Evolutionary conservation across 139 green algal genomes (phyloP).

Genomic region (Astrephomene gubernaculifera): DNA sequence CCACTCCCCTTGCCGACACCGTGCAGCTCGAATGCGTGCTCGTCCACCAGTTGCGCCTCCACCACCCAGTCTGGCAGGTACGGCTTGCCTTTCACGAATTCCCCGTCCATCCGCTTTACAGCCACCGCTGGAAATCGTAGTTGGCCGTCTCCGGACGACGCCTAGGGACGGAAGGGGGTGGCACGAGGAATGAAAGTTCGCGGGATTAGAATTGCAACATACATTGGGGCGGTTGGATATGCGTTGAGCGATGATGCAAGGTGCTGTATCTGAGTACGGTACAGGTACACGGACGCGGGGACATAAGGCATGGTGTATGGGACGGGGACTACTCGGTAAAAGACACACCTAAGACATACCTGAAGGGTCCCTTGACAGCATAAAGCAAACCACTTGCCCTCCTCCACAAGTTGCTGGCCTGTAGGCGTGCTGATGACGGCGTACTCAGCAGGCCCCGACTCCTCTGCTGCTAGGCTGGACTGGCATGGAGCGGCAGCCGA

Average conservation of each 20-base stretch:
- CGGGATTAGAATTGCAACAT: too few relatives aligned
- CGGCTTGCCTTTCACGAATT: constrained; percentile 10
- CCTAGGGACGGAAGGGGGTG: neutral
- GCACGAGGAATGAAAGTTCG: too few relatives aligned
- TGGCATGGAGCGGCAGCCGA: neutral
- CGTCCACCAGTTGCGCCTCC: constrained; percentile 36
- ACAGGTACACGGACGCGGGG: too few relatives aligned
- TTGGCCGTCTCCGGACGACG: neutral
- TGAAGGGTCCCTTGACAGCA: neutral
- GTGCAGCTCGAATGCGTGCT: constrained; percentile 14
- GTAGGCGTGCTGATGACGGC: constrained; percentile 11
- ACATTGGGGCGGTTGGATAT: too few relatives aligned
- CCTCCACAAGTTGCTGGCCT: constrained; percentile 30
- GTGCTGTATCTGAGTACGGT: too few relatives aligned
- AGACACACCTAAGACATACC: neutral
- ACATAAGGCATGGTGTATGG: too few relatives aligned
- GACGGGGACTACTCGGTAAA: neutral
- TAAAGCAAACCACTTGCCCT: constrained; percentile 38
- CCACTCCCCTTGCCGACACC: neutral
- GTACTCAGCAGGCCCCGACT: constrained; percentile 5
- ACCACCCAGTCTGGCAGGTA: constrained; percentile 20
- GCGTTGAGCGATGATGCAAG: too few relatives aligned
- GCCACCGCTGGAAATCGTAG: constrained; percentile 14
- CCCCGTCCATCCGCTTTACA: constrained; percentile 14
- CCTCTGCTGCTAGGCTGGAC: neutral